A percentile compares a stretch with the other conserved stretches of the same genome.
Conservation (phyloP, 2,329 filamentous ascomycete genomes). For the Venturiaceae sp. region DNA sequence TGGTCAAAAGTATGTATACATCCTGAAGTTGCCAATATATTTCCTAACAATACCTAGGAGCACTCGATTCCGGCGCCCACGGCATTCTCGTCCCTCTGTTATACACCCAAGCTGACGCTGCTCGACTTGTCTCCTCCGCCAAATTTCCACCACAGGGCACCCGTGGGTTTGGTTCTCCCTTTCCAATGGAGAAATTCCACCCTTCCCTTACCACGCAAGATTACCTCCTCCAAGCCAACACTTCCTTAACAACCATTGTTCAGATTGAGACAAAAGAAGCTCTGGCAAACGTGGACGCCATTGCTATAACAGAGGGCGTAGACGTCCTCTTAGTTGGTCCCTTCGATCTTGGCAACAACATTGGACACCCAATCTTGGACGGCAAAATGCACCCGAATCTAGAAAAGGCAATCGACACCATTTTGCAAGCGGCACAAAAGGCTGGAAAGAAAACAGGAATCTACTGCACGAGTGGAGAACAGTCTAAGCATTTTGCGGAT, state of each 20-base stretch:
- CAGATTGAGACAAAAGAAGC: constrained; percentile 37
- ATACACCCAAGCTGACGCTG: constrained; percentile 43
- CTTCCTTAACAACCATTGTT: constrained; percentile 39
- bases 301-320: constrained; percentile 42
- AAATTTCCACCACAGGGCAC: constrained; percentile 47
- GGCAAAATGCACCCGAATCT: constrained; percentile 39
- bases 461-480: constrained; percentile 42
- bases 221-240: constrained; percentile 47
- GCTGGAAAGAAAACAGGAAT: constrained; percentile 46
- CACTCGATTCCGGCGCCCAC: constrained; percentile 50
- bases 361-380: constrained; percentile 41
- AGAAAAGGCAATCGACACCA: constrained; percentile 39
- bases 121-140: constrained; percentile 38
- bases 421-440: constrained; percentile 40
- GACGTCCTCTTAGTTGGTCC: constrained; percentile 46
- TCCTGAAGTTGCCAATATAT: neutral
- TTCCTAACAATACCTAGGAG: constrained; percentile 24
- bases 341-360: constrained; percentile 48
- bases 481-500: constrained; percentile 41
- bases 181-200: constrained; percentile 36
- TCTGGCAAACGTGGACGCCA: constrained; percentile 32
- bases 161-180: constrained; percentile 48
- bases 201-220: constrained; percentile 24
- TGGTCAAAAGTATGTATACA: constrained; percentile 39
- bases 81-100: constrained; percentile 47